These are phyloP conservation scores for Sarcocystis neurona DNA, from an alignment of 169 alveolate genomes.

Conservation along the genomic window DNA sequence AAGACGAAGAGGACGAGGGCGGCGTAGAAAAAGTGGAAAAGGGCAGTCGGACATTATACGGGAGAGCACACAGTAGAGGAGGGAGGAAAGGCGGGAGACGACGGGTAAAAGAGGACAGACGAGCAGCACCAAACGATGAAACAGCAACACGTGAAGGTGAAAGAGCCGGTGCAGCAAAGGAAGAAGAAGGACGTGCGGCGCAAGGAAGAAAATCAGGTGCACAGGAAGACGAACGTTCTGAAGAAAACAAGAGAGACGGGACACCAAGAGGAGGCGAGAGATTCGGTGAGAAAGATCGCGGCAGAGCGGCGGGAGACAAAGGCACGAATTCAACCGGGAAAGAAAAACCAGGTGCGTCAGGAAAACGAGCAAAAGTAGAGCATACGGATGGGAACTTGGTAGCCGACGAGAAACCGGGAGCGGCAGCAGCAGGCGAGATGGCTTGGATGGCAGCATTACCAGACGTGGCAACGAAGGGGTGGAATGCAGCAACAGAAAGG, in stretches of 20 bases:
- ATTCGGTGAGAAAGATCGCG: neutral
- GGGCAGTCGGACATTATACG: too few species aligned
- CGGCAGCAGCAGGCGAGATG: too few species aligned
- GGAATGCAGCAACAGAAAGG: too few species aligned
- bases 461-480: too few species aligned
- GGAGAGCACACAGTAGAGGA: neutral
- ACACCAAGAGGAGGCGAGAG: neutral
- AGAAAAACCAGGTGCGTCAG: neutral
- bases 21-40: neutral
- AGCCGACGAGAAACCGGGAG: too few species aligned
- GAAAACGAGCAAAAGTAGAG: neutral
- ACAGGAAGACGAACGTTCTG: neutral
- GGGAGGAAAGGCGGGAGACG: conserved; percentile 14
- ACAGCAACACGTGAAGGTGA: neutral
- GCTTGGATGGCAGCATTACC: too few species aligned
- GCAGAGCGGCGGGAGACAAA: neutral
- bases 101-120: neutral
- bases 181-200: neutral
- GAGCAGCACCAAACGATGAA: neutral
- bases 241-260: neutral
- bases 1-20: neutral
- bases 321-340: neutral
- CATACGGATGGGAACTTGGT: neutral
- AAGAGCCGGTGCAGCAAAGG: neutral
- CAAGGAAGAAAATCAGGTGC: neutral